phyloP scores from a whole-genome alignment of 1,139 yeast genomes.

The Lodderomyces pseudojiufengensis region DNA sequence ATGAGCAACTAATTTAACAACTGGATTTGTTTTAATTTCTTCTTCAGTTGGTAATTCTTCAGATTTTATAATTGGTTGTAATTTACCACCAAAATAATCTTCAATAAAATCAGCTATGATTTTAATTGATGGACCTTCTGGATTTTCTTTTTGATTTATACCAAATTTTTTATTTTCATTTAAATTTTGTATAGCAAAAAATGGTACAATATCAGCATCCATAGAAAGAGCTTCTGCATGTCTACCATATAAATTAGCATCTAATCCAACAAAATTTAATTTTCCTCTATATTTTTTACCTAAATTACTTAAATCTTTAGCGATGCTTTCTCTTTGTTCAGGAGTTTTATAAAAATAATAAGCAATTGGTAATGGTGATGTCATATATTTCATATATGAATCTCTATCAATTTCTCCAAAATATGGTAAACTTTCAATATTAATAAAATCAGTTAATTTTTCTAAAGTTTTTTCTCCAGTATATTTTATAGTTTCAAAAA shows the following conservation, averaged over 20 bases:
- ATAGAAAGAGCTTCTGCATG: constrained; percentile 89
- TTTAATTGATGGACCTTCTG: constrained; percentile 38
- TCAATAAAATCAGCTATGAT: constrained; percentile 59
- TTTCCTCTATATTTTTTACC: constrained; percentile 78
- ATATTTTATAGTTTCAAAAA: constrained; percentile 30
- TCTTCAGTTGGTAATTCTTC: constrained; percentile 72
- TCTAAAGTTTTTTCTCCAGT: constrained; percentile 21
- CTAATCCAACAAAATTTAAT: constrained; percentile 83
- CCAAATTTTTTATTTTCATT: constrained; percentile 72
- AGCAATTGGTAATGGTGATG: constrained; percentile 72
- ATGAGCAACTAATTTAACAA: constrained; percentile 77
- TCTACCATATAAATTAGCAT: constrained; percentile 75
- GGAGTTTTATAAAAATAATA: constrained; percentile 77
- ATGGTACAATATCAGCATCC: constrained; percentile 78
- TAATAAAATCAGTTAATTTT: constrained; percentile 52
- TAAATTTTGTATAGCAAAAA: constrained; percentile 82
- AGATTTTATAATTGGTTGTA: constrained; percentile 74
- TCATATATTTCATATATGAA: constrained; percentile 74
- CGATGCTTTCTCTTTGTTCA: constrained; percentile 61
- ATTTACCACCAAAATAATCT: constrained; percentile 59
- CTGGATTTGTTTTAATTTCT: constrained; percentile 70
- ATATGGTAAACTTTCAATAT: constrained; percentile 72
- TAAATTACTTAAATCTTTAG: constrained; percentile 51
- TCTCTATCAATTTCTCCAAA: constrained; percentile 89
- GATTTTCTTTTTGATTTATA: constrained; percentile 43